A percentile compares a stretch with the other conserved stretches of the same genome.
These are phyloP conservation scores for Annulohypoxylon bovei DNA, from an alignment of 495 filamentous ascomycete genomes.

Conservation along the genomic window DNA sequence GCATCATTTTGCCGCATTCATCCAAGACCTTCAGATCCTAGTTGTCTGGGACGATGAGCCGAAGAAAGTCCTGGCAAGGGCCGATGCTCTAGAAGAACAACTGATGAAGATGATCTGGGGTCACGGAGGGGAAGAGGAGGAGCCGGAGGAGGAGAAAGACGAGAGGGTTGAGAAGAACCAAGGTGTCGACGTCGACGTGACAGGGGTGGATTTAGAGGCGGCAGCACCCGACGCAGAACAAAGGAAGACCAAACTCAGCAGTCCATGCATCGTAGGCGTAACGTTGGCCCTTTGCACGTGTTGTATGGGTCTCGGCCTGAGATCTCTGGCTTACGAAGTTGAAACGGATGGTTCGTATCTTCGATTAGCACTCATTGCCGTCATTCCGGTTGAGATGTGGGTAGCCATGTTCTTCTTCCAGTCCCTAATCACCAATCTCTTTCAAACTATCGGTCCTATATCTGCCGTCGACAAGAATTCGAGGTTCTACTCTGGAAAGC, in stretches of 20 bases:
- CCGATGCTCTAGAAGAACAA: constrained; percentile 58
- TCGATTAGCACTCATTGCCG: constrained; percentile 59
- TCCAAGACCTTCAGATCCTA: constrained; percentile 63
- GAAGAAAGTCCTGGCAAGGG: constrained; percentile 61
- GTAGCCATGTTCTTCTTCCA: constrained; percentile 73
- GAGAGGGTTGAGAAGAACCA: constrained; percentile 48
- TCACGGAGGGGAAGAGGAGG: constrained; percentile 51
- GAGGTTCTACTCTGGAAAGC: constrained; percentile 67
- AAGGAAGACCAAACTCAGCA: constrained; percentile 60
- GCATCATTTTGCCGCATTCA: constrained; percentile 75
- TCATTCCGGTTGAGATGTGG: constrained; percentile 63
- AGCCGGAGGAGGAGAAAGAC: constrained; percentile 55
- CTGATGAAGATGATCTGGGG: constrained; percentile 67
- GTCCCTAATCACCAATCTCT: constrained; percentile 63
- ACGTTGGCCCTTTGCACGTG: constrained; percentile 62
- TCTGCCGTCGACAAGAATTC: constrained; percentile 65
- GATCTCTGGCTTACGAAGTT: constrained; percentile 62
- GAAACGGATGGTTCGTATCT: constrained; percentile 59
- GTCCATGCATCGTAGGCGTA: constrained; percentile 58
- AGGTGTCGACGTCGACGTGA: constrained; percentile 47
- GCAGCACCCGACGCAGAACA: constrained; percentile 46
- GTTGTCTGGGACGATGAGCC: constrained; percentile 77
- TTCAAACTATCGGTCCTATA: constrained; percentile 69
- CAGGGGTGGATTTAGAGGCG: constrained; percentile 52
- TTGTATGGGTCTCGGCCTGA: constrained; percentile 66